Conservation (phyloP, 225 moss, liverwort and hornwort species). For the Marchantia paleacea region DNA sequence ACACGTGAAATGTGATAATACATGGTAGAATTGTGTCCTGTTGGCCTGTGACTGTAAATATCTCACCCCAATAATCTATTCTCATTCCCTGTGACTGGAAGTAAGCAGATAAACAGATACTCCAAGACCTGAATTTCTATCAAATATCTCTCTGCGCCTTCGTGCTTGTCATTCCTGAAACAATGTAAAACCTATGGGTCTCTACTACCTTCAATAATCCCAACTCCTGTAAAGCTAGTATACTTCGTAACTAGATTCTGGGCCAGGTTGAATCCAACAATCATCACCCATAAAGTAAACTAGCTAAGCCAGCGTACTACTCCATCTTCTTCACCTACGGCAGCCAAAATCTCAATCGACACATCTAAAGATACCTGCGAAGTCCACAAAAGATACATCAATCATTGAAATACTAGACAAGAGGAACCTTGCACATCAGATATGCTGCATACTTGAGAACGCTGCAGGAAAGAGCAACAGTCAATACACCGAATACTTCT, state of each 20-base stretch:
- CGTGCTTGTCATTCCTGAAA: neutral
- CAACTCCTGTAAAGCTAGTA: slow-evolving; percentile 11
- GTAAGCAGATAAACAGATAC: slow-evolving; percentile 14
- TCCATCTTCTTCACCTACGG: slow-evolving; percentile 95
- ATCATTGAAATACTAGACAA: neutral
- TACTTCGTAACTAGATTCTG: slow-evolving; percentile 14
- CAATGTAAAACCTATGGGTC: slow-evolving; percentile 11
- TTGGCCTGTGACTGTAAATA: slow-evolving; percentile 1
- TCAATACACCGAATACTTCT: neutral
- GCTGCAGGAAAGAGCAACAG: neutral
- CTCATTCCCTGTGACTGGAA: neutral
- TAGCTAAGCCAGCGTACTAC: slow-evolving; percentile 80
- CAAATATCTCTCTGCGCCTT: slow-evolving; percentile 8
- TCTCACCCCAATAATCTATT: slow-evolving; percentile 6
- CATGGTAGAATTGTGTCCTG: slow-evolving; percentile 17
- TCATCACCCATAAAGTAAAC: slow-evolving; percentile 11
- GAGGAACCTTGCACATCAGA: neutral
- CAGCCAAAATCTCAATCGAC: slow-evolving; percentile 85
- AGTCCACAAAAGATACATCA: slow-evolving; percentile 15
- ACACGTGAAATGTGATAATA: slow-evolving; percentile 20
- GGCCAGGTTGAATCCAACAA: neutral
- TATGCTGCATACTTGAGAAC: neutral
- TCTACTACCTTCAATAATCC: slow-evolving; percentile 14
- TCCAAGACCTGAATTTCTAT: slow-evolving; percentile 17
- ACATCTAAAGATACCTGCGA: slow-evolving; percentile 78